phyloP scores from a whole-genome alignment of 768 basidiomycete genomes.

The Lentinula guzmanii region DNA sequence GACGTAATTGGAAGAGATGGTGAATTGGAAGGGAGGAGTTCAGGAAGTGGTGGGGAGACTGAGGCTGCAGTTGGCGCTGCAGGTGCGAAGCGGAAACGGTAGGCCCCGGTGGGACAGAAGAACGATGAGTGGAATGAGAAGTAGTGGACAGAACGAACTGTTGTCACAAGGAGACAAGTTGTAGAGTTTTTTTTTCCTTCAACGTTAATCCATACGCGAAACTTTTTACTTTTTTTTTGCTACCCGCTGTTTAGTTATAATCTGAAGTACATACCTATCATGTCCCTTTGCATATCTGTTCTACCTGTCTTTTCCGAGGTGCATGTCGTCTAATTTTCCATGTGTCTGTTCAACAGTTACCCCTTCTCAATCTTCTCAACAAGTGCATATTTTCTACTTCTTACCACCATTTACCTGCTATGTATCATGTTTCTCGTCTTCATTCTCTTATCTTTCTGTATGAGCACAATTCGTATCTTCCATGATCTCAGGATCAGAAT shows the following conservation, averaged over 20 bases:
- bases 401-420: too few relatives aligned
- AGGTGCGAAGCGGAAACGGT: slow-evolving; percentile 31
- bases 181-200: background rate
- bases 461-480: too few relatives aligned
- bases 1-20: slow-evolving; percentile 12
- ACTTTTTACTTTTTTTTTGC: background rate
- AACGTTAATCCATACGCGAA: background rate
- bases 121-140: background rate
- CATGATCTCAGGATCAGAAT: too few relatives aligned
- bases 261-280: background rate
- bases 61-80: slow-evolving; percentile 24
- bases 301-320: background rate
- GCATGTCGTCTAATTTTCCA: too few relatives aligned
- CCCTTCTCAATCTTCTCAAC: too few relatives aligned
- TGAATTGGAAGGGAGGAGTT: slow-evolving; percentile 11
- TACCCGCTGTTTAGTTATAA: background rate
- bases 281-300: background rate
- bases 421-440: too few relatives aligned
- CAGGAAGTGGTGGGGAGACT: slow-evolving; percentile 11
- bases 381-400: too few relatives aligned
- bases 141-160: background rate
- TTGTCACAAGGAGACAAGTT: background rate
- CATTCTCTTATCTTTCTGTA: too few relatives aligned
- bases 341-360: too few relatives aligned
- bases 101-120: background rate